These are phyloP conservation scores for Nepenthes mirabilis DNA, from an alignment of 148 eudicot genomes.

Conservation along the genomic window DNA sequence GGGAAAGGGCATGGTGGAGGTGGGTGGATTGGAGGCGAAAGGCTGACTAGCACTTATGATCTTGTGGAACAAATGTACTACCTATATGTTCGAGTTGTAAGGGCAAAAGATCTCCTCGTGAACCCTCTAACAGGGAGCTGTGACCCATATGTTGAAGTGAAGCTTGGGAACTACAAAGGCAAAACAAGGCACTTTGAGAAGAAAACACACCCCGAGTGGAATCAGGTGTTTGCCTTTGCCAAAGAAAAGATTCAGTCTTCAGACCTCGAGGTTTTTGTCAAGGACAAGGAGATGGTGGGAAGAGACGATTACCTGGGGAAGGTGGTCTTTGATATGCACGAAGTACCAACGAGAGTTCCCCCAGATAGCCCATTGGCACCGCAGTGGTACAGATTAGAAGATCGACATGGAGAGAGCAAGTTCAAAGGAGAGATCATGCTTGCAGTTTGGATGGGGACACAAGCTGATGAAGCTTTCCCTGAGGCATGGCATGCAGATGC, in stretches of 20 bases:
- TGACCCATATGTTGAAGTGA: conserved; percentile 34
- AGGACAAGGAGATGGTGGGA: conserved; percentile 30
- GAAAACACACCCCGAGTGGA: conserved; percentile 25
- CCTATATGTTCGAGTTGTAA: conserved; percentile 24
- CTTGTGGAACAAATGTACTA: conserved; percentile 30
- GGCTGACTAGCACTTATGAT: conserved; percentile 33
- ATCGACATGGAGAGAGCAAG: conserved; percentile 26
- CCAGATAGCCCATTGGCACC: conserved; percentile 43
- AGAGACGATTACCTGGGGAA: conserved; percentile 31
- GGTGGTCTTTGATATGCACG: conserved; percentile 32
- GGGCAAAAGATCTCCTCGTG: conserved; percentile 31
- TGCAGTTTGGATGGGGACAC: conserved; percentile 43
- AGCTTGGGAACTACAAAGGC: conserved; percentile 31
- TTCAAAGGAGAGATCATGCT: conserved; percentile 31
- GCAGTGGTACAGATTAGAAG: conserved; percentile 34
- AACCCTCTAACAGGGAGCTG: conserved; percentile 23
- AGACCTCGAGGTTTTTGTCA: conserved; percentile 26
- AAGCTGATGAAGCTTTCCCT: conserved; percentile 42
- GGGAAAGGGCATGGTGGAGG: conserved; percentile 66
- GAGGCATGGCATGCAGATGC: conserved; percentile 45
- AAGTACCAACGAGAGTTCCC: conserved; percentile 31
- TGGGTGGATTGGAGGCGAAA: conserved; percentile 29
- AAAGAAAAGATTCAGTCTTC: conserved; percentile 34
- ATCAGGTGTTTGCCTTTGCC: conserved; percentile 35
- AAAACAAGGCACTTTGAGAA: conserved; percentile 34